Conservation (phyloP, 2,329 filamentous ascomycete species). For the Neobulgaria alba region DNA sequence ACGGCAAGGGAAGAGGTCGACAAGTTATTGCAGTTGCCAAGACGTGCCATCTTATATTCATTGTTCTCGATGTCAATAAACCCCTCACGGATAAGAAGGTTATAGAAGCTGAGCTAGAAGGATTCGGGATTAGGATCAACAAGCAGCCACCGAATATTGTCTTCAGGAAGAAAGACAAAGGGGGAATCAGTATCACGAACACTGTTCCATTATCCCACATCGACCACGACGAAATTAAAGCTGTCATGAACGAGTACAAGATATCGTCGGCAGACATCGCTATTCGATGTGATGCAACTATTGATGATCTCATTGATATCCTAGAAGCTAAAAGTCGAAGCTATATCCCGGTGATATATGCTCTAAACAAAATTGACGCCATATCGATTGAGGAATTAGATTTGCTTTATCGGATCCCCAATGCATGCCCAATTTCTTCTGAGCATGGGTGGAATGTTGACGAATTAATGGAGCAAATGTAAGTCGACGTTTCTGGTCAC, state of each 20-base stretch:
- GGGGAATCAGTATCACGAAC: constrained; percentile 90
- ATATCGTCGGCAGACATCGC: constrained; percentile 96
- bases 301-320: constrained; percentile 94
- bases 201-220: constrained; percentile 90
- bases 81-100: constrained; percentile 93
- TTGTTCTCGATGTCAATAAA: constrained; percentile 97
- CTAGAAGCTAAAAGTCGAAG: constrained; percentile 89
- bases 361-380: constrained; percentile 97
- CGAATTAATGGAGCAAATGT: constrained; percentile 92
- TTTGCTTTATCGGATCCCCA: constrained; percentile 90
- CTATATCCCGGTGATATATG: constrained; percentile 98
- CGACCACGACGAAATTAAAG: constrained; percentile 92
- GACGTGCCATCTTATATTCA: constrained; percentile 97
- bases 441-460: constrained; percentile 98
- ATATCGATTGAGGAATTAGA: constrained; percentile 98
- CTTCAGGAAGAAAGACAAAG: constrained; percentile 99
- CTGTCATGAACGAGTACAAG: constrained; percentile 93
- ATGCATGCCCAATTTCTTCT: constrained; percentile 93
- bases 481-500: too few relatives aligned
- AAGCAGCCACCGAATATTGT: constrained; percentile 95
- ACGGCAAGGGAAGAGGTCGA: constrained; percentile 92
- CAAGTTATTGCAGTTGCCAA: constrained; percentile 99
- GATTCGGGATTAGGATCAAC: constrained; percentile 96
- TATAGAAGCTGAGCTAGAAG: constrained; percentile 91
- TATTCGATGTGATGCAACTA: constrained; percentile 93